Conservation (phyloP, 2,329 filamentous ascomycete genomes). For the Ophiocordyceps camponoti-saundersi region DNA sequence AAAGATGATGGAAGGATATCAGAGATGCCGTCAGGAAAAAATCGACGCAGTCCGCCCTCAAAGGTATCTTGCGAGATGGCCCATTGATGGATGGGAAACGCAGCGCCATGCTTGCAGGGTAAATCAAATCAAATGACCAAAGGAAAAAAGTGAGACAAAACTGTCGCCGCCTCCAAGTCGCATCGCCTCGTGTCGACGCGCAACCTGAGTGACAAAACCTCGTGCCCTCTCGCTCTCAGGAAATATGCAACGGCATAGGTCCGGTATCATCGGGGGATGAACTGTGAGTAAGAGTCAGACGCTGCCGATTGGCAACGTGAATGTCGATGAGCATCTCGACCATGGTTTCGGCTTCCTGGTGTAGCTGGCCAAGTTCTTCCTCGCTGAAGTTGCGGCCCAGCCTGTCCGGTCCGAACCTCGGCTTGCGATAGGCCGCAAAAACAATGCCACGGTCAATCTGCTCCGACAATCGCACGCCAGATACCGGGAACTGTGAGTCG, state of each 20-base stretch:
- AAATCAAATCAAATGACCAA: background rate
- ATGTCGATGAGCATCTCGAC: conserved; percentile 35
- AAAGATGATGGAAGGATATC: no score
- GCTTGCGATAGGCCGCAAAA: conserved; percentile 37
- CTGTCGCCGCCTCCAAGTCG: background rate
- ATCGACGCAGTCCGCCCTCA: conserved; percentile 7
- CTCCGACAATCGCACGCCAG: conserved; percentile 7
- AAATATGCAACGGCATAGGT: conserved; percentile 16
- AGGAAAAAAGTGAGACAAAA: background rate
- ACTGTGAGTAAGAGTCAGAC: conserved; percentile 11
- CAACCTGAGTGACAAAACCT: background rate
- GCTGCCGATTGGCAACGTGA: conserved; percentile 21
- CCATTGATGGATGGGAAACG: conserved; percentile 3
- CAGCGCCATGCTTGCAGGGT: background rate
- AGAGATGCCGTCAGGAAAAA: conserved; percentile 2
- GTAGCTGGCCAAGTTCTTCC: conserved; percentile 26
- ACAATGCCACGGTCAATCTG: conserved; percentile 33
- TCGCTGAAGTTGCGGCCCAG: conserved; percentile 16
- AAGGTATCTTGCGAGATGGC: conserved; percentile 13
- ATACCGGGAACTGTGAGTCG: conserved; percentile 9
- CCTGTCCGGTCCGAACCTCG: conserved; percentile 18
- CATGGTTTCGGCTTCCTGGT: conserved; percentile 31
- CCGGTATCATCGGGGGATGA: conserved; percentile 18
- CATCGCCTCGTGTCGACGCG: background rate
- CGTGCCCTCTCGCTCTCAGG: background rate